Conservation (phyloP, 495 filamentous ascomycete species). For the Daldinia bambusicola region DNA sequence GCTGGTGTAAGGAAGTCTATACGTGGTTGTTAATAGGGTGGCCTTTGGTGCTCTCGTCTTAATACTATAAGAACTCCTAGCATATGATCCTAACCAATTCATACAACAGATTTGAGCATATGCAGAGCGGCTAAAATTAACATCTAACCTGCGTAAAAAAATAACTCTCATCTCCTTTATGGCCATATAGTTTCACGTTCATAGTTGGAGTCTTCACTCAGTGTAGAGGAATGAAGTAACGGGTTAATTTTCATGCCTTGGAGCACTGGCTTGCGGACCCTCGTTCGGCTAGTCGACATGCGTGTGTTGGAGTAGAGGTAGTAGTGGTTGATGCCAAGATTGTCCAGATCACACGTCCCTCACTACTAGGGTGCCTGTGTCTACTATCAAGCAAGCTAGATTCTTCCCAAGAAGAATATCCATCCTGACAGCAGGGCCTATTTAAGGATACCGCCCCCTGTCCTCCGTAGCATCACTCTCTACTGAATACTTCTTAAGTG, state of each 20-base stretch:
- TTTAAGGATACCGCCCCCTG: not conserved
- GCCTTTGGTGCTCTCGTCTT: not conserved
- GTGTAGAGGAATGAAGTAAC: not conserved
- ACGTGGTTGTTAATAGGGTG: not conserved
- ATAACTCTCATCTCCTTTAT: not conserved
- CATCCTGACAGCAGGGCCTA: not conserved
- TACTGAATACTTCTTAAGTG: not conserved
- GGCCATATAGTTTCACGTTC: not conserved
- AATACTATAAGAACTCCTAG: not conserved
- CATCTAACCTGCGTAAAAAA: not conserved
- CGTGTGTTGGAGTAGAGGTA: conserved; percentile 13
- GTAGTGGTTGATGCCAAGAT: conserved; percentile 32
- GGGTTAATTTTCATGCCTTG: too few species aligned
- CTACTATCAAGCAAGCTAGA: not conserved
- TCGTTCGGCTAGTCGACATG: conserved; percentile 14
- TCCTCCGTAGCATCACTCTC: not conserved
- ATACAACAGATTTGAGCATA: not conserved
- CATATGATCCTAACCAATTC: not conserved
- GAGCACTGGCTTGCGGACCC: not conserved
- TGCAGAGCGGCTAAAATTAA: conserved; percentile 20
- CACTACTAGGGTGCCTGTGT: conserved; percentile 5
- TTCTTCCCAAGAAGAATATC: not conserved
- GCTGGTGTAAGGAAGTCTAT: not conserved
- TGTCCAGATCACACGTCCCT: conserved; percentile 27
- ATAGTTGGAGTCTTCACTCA: not conserved